Base-by-base conservation (phyloP, 169 alveolate species). In the Cryptosporidium ubiquitum region DNA sequence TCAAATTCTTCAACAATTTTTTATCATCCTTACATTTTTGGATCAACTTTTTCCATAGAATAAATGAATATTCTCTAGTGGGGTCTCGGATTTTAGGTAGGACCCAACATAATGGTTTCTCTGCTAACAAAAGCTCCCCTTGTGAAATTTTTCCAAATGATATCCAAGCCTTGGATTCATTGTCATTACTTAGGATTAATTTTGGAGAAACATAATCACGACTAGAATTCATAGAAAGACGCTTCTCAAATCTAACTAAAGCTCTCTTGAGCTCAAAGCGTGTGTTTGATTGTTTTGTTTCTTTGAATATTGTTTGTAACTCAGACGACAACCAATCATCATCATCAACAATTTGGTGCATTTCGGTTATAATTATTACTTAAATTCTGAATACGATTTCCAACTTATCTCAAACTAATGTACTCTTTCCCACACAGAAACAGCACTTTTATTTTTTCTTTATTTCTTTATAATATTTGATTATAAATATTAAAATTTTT, bases 241-340 rank as follows among this genome's bases (percentile, higher is more conserved):
- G 58, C 23, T 7, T 29, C 14, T 79, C 89, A 26, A 61, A 79
- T 3, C n/a, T 42, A 29, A 16, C 3, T 10, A 60, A 44, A 6
- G 69, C 35, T 14, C 26, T 29, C 29, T 39, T 64, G 23, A 79
- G 12, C 5, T 39, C 69, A 12, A 1, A 16, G 31, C 68, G 60
- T 23, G 75, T 39, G 6, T 6, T 20, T 20, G 37, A 33, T 31
- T 47, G 20, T 4, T 29, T 5, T 9, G 89, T 79, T 6, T 61
- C 73, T 0, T 40, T 47, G 40, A 29, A 79, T 49, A 64, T 9
- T 14, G 37, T 60, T 26, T 79, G 89, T 3, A 79, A 35, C 40
- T 61, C 79, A 7, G 39, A 42, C 20, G 89, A 79, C 37, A 79
- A 39, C 89, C 89, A 79, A 29, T 39, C 66, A 49, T 79, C 89